Conservation (phyloP, 495 filamentous ascomycete genomes). For the Neurospora sp. region DNA sequence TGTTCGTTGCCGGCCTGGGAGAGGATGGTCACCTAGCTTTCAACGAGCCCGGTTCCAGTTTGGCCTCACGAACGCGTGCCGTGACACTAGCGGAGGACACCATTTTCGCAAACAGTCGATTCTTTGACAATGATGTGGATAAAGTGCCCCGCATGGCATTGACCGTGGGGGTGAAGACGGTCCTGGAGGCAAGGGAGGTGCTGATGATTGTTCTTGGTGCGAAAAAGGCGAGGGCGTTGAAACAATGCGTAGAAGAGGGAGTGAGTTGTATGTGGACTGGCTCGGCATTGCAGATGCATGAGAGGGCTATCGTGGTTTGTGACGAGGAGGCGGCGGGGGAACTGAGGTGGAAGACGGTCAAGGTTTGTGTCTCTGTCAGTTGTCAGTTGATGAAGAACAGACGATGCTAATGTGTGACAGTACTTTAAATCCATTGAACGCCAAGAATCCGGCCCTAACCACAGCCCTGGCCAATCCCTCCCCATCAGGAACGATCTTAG, state of each 20-base stretch:
- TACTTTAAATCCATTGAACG: conserved; percentile 61
- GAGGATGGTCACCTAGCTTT: conserved; percentile 85
- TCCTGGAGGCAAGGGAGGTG: conserved; percentile 72
- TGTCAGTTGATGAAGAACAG: background rate
- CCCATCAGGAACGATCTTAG: conserved; percentile 38
- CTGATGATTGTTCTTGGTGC: conserved; percentile 74
- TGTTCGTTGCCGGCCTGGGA: conserved; percentile 78
- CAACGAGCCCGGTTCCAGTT: conserved; percentile 77
- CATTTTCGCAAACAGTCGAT: conserved; percentile 73
- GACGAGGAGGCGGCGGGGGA: conserved; percentile 81
- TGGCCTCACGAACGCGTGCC: conserved; percentile 69
- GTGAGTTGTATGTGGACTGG: conserved; percentile 89
- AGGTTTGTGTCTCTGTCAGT: conserved; percentile 22
- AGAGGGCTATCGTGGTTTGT: conserved; percentile 68
- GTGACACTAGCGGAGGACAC: conserved; percentile 85
- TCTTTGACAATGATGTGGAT: conserved; percentile 63
- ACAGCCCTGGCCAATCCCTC: conserved; percentile 51
- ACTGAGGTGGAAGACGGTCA: conserved; percentile 78
- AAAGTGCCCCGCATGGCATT: conserved; percentile 75
- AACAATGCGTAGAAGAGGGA: conserved; percentile 71
- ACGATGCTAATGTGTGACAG: conserved; percentile 21
- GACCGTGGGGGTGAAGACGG: conserved; percentile 81
- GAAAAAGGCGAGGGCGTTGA: conserved; percentile 71
- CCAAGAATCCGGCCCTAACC: conserved; percentile 35
- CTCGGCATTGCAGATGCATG: conserved; percentile 69